A percentile compares a stretch with the other conserved stretches of the same genome.
Conservation (phyloP, 176 grass and related monocot species). For the Zizania latifolia region DNA sequence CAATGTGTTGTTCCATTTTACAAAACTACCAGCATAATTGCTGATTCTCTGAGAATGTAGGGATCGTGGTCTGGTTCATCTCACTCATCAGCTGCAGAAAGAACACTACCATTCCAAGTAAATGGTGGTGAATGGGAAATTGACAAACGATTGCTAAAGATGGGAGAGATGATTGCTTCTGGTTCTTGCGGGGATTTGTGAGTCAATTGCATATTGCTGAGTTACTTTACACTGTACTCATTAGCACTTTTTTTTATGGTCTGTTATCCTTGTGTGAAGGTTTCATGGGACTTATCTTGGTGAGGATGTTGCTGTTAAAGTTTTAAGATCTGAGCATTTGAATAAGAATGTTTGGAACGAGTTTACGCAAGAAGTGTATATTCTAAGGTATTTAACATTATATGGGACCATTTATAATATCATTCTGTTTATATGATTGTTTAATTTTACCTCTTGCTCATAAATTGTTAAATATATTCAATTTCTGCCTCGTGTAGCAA, state of each 20-base stretch:
- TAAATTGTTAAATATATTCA: no score
- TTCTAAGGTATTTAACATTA: slow-evolving; percentile 78
- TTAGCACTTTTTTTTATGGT: not conserved
- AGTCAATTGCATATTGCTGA: slow-evolving; percentile 51
- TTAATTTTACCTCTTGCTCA: no score
- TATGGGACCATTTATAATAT: no score
- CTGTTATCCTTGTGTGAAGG: slow-evolving; percentile 54
- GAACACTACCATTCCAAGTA: slow-evolving; percentile 66
- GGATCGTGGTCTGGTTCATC: slow-evolving; percentile 99
- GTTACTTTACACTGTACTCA: slow-evolving; percentile 17
- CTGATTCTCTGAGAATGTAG: slow-evolving; percentile 35
- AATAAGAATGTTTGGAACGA: slow-evolving; percentile 77
- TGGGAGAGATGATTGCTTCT: slow-evolving; percentile 75
- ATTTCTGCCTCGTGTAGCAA: not conserved
- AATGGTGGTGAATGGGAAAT: slow-evolving; percentile 92
- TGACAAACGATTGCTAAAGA: slow-evolving; percentile 77
- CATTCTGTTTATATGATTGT: no score
- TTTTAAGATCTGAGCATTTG: slow-evolving; percentile 87
- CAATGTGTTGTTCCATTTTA: slow-evolving; percentile 7
- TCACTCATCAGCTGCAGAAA: slow-evolving; percentile 92
- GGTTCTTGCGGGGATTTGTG: slow-evolving; percentile 96
- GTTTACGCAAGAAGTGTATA: slow-evolving; percentile 95
- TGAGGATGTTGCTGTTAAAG: slow-evolving; percentile 95
- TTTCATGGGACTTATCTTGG: slow-evolving; percentile 83
- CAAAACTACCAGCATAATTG: slow-evolving; percentile 5